A percentile compares a stretch with the other conserved stretches of the same genome.
phyloP scores from a whole-genome alignment of 2,329 filamentous ascomycete genomes.

The Coniochaeta prunicola region DNA sequence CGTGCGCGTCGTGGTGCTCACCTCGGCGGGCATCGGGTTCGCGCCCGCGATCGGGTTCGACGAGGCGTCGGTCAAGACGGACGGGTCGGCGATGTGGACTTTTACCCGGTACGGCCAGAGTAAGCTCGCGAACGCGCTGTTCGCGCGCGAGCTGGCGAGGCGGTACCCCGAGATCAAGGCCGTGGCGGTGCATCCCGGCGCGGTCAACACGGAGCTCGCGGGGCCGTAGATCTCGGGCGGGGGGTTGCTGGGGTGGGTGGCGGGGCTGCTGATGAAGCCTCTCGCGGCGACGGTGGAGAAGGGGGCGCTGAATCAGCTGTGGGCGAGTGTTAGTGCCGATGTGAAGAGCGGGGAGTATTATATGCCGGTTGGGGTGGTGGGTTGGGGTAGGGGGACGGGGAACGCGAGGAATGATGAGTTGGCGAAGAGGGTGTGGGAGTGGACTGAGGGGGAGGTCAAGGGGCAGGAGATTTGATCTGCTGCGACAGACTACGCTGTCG shows the following conservation, averaged over 20 bases:
- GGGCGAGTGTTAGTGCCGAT: conserved; percentile 29
- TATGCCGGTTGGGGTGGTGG: conserved; percentile 21
- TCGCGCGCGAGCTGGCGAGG: conserved; percentile 19
- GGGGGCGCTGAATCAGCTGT: conserved; percentile 34
- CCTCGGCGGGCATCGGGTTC: conserved; percentile 8
- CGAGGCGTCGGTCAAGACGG: conserved; percentile 5
- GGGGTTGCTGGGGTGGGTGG: conserved; percentile 1
- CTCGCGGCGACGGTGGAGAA: conserved; percentile 11
- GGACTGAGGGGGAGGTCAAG: conserved; percentile 22
- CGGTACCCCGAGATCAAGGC: conserved; percentile 18
- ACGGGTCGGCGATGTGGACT: conserved; percentile 4
- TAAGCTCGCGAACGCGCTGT: conserved; percentile 27
- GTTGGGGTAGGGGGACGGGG: conserved; percentile 5
- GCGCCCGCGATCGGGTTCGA: conserved; percentile 6
- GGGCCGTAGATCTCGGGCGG: not conserved
- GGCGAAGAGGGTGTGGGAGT: conserved; percentile 21
- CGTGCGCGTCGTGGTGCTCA: conserved; percentile 18
- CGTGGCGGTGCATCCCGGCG: conserved; percentile 20
- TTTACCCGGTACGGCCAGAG: conserved; percentile 22
- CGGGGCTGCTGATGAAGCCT: not conserved
- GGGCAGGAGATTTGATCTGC: conserved; percentile 7
- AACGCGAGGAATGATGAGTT: conserved; percentile 15
- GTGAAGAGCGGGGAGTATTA: conserved; percentile 25
- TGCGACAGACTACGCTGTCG: not conserved
- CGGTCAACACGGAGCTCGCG: conserved; percentile 16